A percentile compares a stretch with the other conserved stretches of the same genome.
Conservation (phyloP, 805 yeast genomes). For the Lipomyces yamadae region DNA sequence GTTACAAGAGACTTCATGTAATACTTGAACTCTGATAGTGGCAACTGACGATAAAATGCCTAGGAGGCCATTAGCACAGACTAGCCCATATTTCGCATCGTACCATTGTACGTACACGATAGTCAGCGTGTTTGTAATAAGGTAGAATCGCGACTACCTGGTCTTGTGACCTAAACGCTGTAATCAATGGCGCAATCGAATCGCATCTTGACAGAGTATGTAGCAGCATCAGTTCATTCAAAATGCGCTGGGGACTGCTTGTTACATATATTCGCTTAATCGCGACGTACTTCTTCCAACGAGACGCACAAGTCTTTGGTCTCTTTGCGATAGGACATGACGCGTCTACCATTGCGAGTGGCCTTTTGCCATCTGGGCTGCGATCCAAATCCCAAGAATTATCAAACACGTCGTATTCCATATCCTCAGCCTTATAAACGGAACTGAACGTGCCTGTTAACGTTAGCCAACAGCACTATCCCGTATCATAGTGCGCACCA, state of each 20-base stretch:
- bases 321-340: neutral
- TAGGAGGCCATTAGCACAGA: slow-evolving; percentile 7
- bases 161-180: slow-evolving; percentile 84
- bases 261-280: slow-evolving; percentile 93
- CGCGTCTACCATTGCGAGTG: neutral
- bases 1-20: slow-evolving; percentile 80
- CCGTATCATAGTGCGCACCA: neutral
- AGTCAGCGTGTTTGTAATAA: slow-evolving; percentile 87
- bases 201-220: slow-evolving; percentile 63
- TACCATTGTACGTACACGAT: slow-evolving; percentile 51
- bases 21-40: slow-evolving; percentile 75
- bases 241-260: slow-evolving; percentile 88
- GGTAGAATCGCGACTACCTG: slow-evolving; percentile 94
- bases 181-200: slow-evolving; percentile 85
- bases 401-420: slow-evolving; percentile 46
- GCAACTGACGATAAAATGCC: slow-evolving; percentile 78
- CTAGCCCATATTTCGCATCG: neutral
- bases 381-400: slow-evolving; percentile 43
- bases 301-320: slow-evolving; percentile 36
- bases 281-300: slow-evolving; percentile 62
- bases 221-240: slow-evolving; percentile 80
- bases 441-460: slow-evolving; percentile 61
- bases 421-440: slow-evolving; percentile 65
- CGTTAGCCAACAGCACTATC: neutral
- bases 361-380: slow-evolving; percentile 46